Evolutionary conservation across 2,329 filamentous ascomycete species (phyloP), one percentile per base, ranked within the genome.

Genomic region (Celoporthe dispersa): DNA sequence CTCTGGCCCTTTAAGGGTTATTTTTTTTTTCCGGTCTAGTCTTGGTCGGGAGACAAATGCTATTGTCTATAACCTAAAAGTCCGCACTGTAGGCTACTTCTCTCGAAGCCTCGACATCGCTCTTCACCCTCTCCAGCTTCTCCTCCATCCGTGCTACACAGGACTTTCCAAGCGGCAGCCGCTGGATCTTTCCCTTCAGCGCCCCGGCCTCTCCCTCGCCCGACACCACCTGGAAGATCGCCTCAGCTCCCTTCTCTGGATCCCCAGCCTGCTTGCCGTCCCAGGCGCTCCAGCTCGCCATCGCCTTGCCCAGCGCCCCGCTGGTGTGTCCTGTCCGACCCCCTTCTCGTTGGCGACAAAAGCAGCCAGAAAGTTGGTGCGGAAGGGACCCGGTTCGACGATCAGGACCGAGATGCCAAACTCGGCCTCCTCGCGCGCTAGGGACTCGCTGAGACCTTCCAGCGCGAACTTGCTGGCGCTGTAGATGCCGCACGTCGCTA

Each of bases 361-460:
- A 28, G 28, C 53, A 2, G 4, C 25, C 53, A 57, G 53, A 14
- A 57, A 57, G 5, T 57, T 57, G 12, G 53, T 57, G 1, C 81
- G 77, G 74, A 83, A 83, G 0, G 76, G 78, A 0, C 82, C 82
- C 0, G 81, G 82, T 72, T 83, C 80, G 1, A 84, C 80, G 37
- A 84, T 75, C 9, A 84, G 72, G 2, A 83, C 78, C 1, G 74
- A 64, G 39, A 57, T 57, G 53, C 53, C 72, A 6, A 75, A 74
- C 0, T 83, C 74, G 25, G 25, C 53, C 53, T 68, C 84, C 82
- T 1, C 69, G 68, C 0, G 79, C 75, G 0, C 53, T 28, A 84
- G 73, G 0, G 79, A 74, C 68, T 83, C 81, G 0, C 79, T 80
- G 19, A 79, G 53, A 0, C 78, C 81, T 71, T 84, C 82, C 0